Evolutionary conservation across 768 basidiomycete species (phyloP).

Genomic region (Trametes elegans): DNA sequence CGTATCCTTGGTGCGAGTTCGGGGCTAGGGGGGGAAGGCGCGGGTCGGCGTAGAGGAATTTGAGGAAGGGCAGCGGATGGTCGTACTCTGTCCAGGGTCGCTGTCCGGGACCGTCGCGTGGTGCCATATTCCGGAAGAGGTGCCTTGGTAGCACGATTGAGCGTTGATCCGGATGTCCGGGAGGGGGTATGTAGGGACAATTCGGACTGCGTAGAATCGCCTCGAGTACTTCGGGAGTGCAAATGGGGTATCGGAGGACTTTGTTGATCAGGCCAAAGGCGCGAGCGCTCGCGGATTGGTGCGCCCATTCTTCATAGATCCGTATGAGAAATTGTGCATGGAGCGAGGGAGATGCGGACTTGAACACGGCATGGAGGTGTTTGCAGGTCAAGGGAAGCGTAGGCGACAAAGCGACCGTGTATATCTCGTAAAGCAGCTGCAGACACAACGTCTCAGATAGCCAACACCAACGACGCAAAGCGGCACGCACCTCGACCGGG

Average conservation of each 20-base stretch:
- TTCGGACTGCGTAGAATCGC: conserved; percentile 39
- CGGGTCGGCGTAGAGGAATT: conserved; percentile 47
- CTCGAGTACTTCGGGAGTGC: conserved; percentile 41
- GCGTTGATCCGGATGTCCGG: neutral
- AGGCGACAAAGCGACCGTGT: conserved; percentile 65
- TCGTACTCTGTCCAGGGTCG: conserved; percentile 46
- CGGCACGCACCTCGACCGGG: conserved; percentile 36
- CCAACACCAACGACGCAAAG: neutral
- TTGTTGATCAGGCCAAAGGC: conserved; percentile 36
- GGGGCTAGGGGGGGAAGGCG: conserved; percentile 43
- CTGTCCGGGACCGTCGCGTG: conserved; percentile 15
- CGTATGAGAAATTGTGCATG: conserved; percentile 65
- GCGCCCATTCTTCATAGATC: conserved; percentile 24
- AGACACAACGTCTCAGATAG: neutral
- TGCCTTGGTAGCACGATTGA: conserved; percentile 59
- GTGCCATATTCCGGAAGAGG: conserved; percentile 56
- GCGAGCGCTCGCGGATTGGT: neutral
- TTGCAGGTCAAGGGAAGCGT: conserved; percentile 59
- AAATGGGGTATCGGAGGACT: conserved; percentile 55
- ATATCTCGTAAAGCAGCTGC: conserved; percentile 79
- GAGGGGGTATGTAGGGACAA: conserved; percentile 4
- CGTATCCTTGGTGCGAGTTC: conserved; percentile 79
- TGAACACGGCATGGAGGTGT: conserved; percentile 52
- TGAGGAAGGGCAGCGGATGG: conserved; percentile 63
- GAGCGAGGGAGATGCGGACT: conserved; percentile 52